Conservation (phyloP, 495 filamentous ascomycete species). For the Trichoderma reesei region DNA sequence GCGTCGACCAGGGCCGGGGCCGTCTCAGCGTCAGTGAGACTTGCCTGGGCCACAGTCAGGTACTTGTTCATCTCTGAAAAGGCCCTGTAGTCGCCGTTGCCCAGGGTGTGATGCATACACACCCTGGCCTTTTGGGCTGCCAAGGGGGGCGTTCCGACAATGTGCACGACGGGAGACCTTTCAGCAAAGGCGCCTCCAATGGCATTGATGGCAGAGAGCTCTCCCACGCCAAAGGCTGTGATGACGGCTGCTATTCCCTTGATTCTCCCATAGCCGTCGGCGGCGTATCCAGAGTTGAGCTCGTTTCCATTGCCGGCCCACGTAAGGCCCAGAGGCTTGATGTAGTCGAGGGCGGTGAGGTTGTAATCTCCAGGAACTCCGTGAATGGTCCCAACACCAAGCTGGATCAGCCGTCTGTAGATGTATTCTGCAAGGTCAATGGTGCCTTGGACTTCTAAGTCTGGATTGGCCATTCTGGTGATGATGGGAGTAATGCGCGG, state of each 20-base stretch:
- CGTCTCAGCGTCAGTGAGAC: not conserved
- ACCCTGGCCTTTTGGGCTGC: conserved; percentile 42
- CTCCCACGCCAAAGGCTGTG: conserved; percentile 63
- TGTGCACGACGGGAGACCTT: conserved; percentile 53
- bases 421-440: conserved; percentile 34
- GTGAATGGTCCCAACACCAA: conserved; percentile 51
- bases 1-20: conserved; percentile 10
- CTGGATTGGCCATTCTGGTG: not conserved
- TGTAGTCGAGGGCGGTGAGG: conserved; percentile 50
- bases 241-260: conserved; percentile 56
- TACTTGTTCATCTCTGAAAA: conserved; percentile 14
- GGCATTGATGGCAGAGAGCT: conserved; percentile 59
- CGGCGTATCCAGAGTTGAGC: conserved; percentile 48
- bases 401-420: conserved; percentile 51
- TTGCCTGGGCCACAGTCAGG: conserved; percentile 3
- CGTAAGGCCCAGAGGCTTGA: conserved; percentile 45
- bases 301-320: conserved; percentile 68
- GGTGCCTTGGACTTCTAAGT: conserved; percentile 6
- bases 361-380: conserved; percentile 55
- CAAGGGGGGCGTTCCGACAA: conserved; percentile 51
- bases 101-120: conserved; percentile 22
- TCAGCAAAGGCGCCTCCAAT: conserved; percentile 56
- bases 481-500: too few species aligned
- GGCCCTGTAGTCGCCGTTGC: conserved; percentile 11
- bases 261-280: conserved; percentile 61